A percentile compares a stretch with the other conserved stretches of the same genome.
Conservation (phyloP, 108 stramenopile genomes). For the Conticribra weissflogii region DNA sequence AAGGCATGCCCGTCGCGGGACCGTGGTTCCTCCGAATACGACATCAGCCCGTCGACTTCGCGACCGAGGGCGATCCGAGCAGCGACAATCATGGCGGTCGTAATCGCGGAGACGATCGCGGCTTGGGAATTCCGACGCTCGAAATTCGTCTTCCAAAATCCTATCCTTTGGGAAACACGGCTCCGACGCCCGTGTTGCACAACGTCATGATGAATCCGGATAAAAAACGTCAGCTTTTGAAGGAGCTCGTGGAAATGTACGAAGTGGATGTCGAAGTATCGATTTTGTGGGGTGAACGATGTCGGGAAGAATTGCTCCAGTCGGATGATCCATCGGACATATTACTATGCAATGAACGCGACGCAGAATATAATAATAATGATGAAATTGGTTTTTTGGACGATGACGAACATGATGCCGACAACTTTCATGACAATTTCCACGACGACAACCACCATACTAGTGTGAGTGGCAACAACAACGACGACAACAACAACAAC, state of each 20-base stretch:
- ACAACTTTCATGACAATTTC: no score
- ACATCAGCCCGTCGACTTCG: background rate
- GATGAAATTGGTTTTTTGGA: background rate
- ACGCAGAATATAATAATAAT: background rate
- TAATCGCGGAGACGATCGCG: slow-evolving; percentile 1
- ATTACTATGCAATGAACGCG: slow-evolving; percentile 5
- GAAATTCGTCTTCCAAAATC: slow-evolving; percentile 41
- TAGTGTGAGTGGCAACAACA: no score
- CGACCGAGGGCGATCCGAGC: background rate
- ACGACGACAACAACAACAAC: slow-evolving; percentile 16
- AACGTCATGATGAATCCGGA: slow-evolving; percentile 42
- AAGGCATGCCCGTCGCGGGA: slow-evolving; percentile 13
- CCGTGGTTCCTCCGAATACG: slow-evolving; percentile 41
- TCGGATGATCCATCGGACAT: background rate
- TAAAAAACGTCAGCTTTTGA: slow-evolving; percentile 14
- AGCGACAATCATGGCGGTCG: background rate
- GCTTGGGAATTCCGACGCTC: slow-evolving; percentile 28
- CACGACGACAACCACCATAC: no score
- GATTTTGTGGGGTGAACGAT: slow-evolving; percentile 68
- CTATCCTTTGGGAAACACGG: slow-evolving; percentile 37
- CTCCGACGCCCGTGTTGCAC: slow-evolving; percentile 46
- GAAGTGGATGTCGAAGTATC: slow-evolving; percentile 50
- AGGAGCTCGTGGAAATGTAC: slow-evolving; percentile 53
- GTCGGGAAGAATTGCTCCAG: slow-evolving; percentile 34
- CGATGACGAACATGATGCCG: no score